phyloP scores from a whole-genome alignment of 192 early-diverging fungal genomes.

The Rhizoclosmatium sp. region DNA sequence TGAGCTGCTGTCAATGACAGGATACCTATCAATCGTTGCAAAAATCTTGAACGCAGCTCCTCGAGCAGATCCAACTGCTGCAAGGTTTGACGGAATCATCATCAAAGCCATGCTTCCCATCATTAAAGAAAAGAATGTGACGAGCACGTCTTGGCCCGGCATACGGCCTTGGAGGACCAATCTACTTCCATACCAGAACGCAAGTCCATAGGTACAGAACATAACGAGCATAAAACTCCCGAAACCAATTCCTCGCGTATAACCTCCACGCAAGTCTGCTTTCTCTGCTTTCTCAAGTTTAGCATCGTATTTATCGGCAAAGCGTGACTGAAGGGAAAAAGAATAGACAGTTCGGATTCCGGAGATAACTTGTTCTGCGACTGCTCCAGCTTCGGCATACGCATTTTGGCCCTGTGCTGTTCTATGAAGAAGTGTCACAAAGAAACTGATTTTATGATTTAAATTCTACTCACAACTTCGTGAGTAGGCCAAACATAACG shows the following conservation, averaged over 20 bases:
- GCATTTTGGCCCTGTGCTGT: constrained; percentile 49
- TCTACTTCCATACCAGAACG: constrained; percentile 85
- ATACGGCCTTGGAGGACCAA: constrained; percentile 61
- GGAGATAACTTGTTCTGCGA: constrained; percentile 82
- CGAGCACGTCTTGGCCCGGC: constrained; percentile 54
- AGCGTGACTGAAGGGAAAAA: constrained; percentile 80
- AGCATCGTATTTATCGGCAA: constrained; percentile 66
- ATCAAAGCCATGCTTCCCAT: constrained; percentile 56
- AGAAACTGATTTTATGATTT: constrained; percentile 40
- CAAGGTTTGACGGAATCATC: constrained; percentile 44
- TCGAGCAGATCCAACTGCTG: constrained; percentile 46
- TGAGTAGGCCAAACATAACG: constrained; percentile 82
- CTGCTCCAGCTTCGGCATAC: constrained; percentile 83
- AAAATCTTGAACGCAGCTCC: constrained; percentile 61
- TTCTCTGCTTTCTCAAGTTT: constrained; percentile 70
- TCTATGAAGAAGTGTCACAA: too few relatives aligned
- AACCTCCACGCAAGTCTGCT: constrained; percentile 68
- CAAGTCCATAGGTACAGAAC: constrained; percentile 78
- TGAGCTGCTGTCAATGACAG: constrained; percentile 52
- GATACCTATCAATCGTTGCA: constrained; percentile 56
- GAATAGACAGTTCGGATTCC: constrained; percentile 89
- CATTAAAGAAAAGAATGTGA: constrained; percentile 53
- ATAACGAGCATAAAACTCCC: constrained; percentile 80
- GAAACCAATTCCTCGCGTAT: constrained; percentile 68
- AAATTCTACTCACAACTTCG: constrained; percentile 57